Base-by-base conservation (phyloP, 78 protist species). In the Dictyostelium brefeldianum region DNA sequence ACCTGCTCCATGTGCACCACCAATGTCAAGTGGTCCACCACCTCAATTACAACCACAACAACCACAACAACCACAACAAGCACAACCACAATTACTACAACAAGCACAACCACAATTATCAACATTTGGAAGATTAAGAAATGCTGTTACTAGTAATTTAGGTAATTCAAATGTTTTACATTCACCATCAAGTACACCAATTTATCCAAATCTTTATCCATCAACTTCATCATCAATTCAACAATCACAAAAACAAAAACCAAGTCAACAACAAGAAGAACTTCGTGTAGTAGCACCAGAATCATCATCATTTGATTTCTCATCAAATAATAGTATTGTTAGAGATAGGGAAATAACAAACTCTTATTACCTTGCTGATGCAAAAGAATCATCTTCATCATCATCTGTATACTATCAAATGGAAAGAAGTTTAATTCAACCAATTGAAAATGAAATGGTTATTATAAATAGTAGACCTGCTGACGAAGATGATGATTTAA, bases 171-270 rank as follows among this genome's bases (percentile, higher is more conserved):
- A 67, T 67, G 31, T 67, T 31, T 67, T 31, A 31, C 75, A 67
- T 31, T 31, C 75, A 31, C 47, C 75, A 31, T 14, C 11, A 2
- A 5, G 17, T 5, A 62, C 75, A 5, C 36, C 87, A 80, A 80
- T 4, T 12, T 54, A 22, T 14, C 8, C 83, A 12, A 78, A 11
- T 29, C 25, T 73, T 47, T 46, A n/a, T n/a, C 7, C 15, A 20
- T 20, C 36, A n/a, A n/a, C 9, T 53, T n/a, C 29, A 25, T 11
- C 29, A 29, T 8, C 69, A 57, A 14, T 20, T 12, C 87, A 80
- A 80, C 78, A 27, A 47, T 31, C 17, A 51, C 73, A 79, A 57
- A 14, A 18, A 2, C 53, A 79, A n/a, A 70, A 31, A 59, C 84
- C 84, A 57, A 56, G n/a, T n/a, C 71, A 15, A 78, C 71, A 29